Base-by-base conservation (phyloP, 1,284 basidiomycete species). In the Apiotrichum brassicae region DNA sequence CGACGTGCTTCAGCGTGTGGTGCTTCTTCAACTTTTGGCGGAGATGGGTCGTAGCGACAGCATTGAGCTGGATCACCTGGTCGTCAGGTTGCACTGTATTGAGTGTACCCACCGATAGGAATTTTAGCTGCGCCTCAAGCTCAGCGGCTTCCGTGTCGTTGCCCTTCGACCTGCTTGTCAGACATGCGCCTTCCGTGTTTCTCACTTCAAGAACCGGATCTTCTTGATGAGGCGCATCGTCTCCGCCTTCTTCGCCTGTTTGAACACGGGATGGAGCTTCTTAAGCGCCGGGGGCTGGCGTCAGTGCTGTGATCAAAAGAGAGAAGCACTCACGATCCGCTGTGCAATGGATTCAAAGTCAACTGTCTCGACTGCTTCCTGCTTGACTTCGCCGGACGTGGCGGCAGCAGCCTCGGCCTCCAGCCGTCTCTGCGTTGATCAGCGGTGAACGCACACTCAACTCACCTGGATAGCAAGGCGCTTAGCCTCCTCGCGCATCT, bases 191-290 rank as follows among this genome's bases (percentile, higher is more conserved):
- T 32, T 24, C 16, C n/a, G 19, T 2, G 3, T 8, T 14, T 11
- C 58, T 52, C 54, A 86, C 85, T 83, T 76, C 20, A 84, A 67
- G 42, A 77, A 78, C 71, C 86, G 92, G 51, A 93, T 74, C 73
- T 82, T 85, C 76, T 91, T 92, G 46, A 93, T 81, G 14, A 86
- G 71, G 64, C 86, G 87, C 70, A 86, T 87, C 0, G 82, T 79
- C 73, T 95, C 92, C 58, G 88, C 88, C 0, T 81, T 76, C 68
- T 83, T 87, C 8, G 84, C 83, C 67, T 85, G 89, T 75, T 90
- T 95, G 42, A 73, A 65, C 11, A 67, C 55, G 9, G 70, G 66
- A 54, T 70, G 65, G 5, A 74, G 59, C 25, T 66, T 64, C 51
- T 73, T 74, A 19, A 74, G 49, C 2, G 62, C 70, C 53, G 65